These are phyloP conservation scores for Peronospora farinosa DNA, from an alignment of 352 stramenopile species.

Conservation along the genomic window DNA sequence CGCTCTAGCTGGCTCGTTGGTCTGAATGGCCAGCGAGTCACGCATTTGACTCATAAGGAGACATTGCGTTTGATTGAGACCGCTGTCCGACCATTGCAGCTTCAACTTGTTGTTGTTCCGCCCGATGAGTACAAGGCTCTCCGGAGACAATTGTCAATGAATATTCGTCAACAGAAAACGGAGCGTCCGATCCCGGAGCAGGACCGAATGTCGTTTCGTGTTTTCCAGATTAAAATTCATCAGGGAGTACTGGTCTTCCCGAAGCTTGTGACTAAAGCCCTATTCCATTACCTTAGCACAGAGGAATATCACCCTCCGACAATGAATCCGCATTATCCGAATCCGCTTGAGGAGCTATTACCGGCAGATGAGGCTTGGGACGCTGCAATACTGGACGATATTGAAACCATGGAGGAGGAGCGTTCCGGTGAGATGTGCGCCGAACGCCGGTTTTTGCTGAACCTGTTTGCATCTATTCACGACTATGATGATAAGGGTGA, in stretches of 20 bases:
- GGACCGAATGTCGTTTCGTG: constrained; percentile 79
- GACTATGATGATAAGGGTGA: constrained; percentile 86
- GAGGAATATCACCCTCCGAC: constrained; percentile 58
- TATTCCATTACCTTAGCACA: constrained; percentile 75
- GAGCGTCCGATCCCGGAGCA: constrained; percentile 77
- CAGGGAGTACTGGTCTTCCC: constrained; percentile 70
- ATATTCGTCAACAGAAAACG: constrained; percentile 80
- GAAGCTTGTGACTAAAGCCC: constrained; percentile 45
- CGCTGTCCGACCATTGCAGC: constrained; percentile 53
- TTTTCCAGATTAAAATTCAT: constrained; percentile 83
- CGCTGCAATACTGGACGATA: constrained; percentile 46
- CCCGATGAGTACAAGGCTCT: constrained; percentile 65
- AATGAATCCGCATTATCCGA: constrained; percentile 41
- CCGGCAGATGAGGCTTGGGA: constrained; percentile 49
- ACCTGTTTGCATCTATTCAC: constrained; percentile 80
- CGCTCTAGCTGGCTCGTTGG: constrained; percentile 79
- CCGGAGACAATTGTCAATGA: constrained; percentile 74
- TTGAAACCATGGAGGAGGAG: constrained; percentile 57
- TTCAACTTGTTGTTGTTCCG: constrained; percentile 70
- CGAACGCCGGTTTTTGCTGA: constrained; percentile 71
- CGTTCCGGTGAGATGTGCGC: constrained; percentile 62
- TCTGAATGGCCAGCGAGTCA: constrained; percentile 71
- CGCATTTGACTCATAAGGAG: constrained; percentile 80
- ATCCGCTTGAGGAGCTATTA: constrained; percentile 49
- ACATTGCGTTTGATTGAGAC: constrained; percentile 82